Evolutionary conservation across 768 basidiomycete genomes (phyloP).

Genomic region (Termitomyces eurrhizus): DNA sequence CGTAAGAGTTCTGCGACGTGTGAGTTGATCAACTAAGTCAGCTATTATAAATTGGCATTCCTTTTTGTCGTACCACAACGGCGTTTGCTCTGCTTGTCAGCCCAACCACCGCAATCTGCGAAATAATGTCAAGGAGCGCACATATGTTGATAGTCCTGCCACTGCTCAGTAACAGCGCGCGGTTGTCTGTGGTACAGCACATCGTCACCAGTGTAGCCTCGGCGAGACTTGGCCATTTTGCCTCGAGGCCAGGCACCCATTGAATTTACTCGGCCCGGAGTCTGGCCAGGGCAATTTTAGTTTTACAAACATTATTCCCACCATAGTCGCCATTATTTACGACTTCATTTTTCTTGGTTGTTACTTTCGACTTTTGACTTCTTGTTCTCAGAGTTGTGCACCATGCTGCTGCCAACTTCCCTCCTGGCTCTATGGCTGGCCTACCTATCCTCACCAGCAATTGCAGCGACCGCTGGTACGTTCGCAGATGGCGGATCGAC

Average conservation of each 20-base stretch:
- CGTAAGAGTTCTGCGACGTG: too few relatives aligned
- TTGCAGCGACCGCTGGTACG: conserved; percentile 28
- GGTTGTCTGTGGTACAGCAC: neutral
- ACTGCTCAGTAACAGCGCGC: neutral
- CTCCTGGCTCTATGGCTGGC: conserved; percentile 25
- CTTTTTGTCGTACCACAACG: too few relatives aligned
- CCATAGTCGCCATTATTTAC: neutral
- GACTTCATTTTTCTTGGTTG: neutral
- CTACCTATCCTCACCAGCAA: conserved; percentile 17
- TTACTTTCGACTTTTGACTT: neutral
- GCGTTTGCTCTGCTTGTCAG: neutral
- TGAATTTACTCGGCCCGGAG: neutral
- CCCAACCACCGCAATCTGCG: neutral
- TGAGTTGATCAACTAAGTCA: too few relatives aligned
- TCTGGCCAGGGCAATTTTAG: neutral
- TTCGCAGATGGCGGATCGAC: conserved; percentile 33
- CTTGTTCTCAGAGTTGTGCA: neutral
- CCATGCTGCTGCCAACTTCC: conserved; percentile 16
- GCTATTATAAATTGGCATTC: too few relatives aligned
- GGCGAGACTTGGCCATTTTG: neutral
- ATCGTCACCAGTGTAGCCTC: neutral
- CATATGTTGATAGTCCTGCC: neutral
- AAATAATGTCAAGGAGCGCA: neutral
- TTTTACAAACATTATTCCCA: neutral
- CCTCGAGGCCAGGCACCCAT: neutral